Evolutionary conservation across 2,329 filamentous ascomycete genomes (phyloP).

Genomic region (Trichoderma pleuroti): DNA sequence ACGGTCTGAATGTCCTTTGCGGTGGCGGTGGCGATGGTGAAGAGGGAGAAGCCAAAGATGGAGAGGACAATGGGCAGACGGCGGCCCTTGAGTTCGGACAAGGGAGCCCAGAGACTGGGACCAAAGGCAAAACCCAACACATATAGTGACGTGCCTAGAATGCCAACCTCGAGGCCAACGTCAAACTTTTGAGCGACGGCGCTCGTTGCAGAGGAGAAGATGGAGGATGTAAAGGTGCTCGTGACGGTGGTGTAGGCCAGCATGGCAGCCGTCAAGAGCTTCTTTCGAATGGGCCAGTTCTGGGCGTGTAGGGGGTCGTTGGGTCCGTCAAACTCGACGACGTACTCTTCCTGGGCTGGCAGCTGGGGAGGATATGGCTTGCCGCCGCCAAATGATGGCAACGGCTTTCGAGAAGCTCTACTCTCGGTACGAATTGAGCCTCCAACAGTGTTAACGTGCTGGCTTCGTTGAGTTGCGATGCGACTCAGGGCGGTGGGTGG

Average conservation of each 20-base stretch:
- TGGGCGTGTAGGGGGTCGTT: constrained; percentile 81
- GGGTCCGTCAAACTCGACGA: constrained; percentile 80
- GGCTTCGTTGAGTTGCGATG: constrained; percentile 66
- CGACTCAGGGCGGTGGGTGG: constrained; percentile 65
- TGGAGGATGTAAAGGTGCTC: constrained; percentile 68
- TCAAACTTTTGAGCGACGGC: constrained; percentile 55
- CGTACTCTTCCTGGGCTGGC: constrained; percentile 70
- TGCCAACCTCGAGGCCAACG: constrained; percentile 59
- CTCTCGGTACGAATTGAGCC: constrained; percentile 35
- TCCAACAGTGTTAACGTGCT: constrained; percentile 72
- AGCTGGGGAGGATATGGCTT: constrained; percentile 69
- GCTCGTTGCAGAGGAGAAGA: constrained; percentile 66
- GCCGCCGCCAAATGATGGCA: constrained; percentile 69
- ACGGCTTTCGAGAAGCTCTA: constrained; percentile 52
- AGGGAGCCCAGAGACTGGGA: constrained; percentile 67
- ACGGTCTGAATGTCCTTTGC: constrained; percentile 67
- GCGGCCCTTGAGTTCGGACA: constrained; percentile 69
- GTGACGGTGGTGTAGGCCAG: constrained; percentile 71
- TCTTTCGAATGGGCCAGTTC: constrained; percentile 80
- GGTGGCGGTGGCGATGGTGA: constrained; percentile 62
- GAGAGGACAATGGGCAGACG: constrained; percentile 57
- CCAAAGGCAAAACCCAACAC: constrained; percentile 71
- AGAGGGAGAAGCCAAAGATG: constrained; percentile 68
- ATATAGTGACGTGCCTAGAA: constrained; percentile 65
- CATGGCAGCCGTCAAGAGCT: constrained; percentile 65